phyloP scores from a whole-genome alignment of 441 rosid species.

The Viola pubescens region DNA sequence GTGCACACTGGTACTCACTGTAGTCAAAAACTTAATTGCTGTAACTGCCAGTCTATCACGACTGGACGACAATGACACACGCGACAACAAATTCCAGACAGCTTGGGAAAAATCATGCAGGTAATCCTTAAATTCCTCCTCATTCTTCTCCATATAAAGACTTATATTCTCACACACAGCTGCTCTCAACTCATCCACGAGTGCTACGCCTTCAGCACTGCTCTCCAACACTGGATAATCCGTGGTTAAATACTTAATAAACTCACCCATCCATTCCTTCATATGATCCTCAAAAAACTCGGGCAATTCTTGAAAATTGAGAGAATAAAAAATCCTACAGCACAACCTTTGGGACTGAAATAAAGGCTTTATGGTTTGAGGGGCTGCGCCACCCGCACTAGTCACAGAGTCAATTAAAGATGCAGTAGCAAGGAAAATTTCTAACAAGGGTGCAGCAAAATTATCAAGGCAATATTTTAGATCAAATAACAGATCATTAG shows the following conservation, averaged over 20 bases:
- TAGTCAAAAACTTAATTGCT: conserved; percentile 89
- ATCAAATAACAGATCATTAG: conserved; percentile 67
- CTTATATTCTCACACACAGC: conserved; percentile 92
- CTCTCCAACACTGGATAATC: conserved; percentile 55
- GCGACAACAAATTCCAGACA: conserved; percentile 77
- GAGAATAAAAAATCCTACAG: conserved; percentile 73
- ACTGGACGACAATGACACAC: conserved; percentile 57
- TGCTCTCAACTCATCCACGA: conserved; percentile 70
- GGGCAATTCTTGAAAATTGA: conserved; percentile 88
- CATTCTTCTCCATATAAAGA: conserved; percentile 91
- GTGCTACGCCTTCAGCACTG: conserved; percentile 40
- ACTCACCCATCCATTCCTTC: conserved; percentile 85
- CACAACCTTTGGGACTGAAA: conserved; percentile 85
- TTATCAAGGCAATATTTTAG: conserved; percentile 71
- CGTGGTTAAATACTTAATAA: conserved; percentile 57
- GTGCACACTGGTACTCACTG: conserved; percentile 88
- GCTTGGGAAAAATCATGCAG: conserved; percentile 70
- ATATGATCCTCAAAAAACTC: conserved; percentile 96
- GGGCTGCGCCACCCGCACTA: conserved; percentile 42
- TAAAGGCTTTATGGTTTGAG: conserved; percentile 39
- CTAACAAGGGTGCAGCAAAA: conserved; percentile 62
- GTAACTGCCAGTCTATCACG: conserved; percentile 77
- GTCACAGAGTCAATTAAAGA: conserved; percentile 47
- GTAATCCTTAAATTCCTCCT: conserved; percentile 72
- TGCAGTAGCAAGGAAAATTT: conserved; percentile 55